phyloP scores from a whole-genome alignment of 805 yeast genomes.

The Candida sakaeoensis region DNA sequence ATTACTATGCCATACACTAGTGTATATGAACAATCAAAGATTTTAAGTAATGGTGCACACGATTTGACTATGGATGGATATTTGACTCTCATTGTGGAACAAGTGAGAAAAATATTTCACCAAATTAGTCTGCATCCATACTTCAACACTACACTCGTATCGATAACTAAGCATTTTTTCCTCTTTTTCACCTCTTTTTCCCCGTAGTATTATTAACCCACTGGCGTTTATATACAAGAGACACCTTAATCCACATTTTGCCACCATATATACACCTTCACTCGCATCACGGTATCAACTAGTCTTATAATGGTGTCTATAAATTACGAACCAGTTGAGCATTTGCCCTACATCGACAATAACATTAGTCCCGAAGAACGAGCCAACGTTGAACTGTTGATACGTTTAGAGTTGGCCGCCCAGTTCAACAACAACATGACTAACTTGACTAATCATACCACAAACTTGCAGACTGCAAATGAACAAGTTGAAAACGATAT shows the following conservation, averaged over 20 bases:
- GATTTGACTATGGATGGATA: too few relatives aligned
- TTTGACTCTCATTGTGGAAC: too few relatives aligned
- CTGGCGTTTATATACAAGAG: too few relatives aligned
- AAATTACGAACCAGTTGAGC: conserved; percentile 33
- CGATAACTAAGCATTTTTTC: neutral
- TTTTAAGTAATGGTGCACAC: neutral
- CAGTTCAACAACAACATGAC: conserved; percentile 11
- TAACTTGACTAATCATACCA: conserved; percentile 7
- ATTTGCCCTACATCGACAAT: conserved; percentile 31
- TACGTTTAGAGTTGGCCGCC: conserved; percentile 22
- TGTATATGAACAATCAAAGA: too few relatives aligned
- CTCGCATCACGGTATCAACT: neutral
- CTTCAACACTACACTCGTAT: neutral
- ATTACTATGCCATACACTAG: too few relatives aligned
- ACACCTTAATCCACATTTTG: too few relatives aligned
- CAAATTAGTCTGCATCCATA: too few relatives aligned
- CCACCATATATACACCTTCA: neutral
- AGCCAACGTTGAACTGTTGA: conserved; percentile 30
- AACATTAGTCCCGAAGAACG: conserved; percentile 34
- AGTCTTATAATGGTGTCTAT: conserved; percentile 18
- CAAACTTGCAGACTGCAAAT: neutral
- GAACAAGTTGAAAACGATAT: neutral
- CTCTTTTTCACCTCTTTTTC: neutral
- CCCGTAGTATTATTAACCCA: neutral
- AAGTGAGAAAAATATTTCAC: too few relatives aligned